Evolutionary conservation across 1,284 basidiomycete species (phyloP).

Genomic region (Meripilus lineatus): DNA sequence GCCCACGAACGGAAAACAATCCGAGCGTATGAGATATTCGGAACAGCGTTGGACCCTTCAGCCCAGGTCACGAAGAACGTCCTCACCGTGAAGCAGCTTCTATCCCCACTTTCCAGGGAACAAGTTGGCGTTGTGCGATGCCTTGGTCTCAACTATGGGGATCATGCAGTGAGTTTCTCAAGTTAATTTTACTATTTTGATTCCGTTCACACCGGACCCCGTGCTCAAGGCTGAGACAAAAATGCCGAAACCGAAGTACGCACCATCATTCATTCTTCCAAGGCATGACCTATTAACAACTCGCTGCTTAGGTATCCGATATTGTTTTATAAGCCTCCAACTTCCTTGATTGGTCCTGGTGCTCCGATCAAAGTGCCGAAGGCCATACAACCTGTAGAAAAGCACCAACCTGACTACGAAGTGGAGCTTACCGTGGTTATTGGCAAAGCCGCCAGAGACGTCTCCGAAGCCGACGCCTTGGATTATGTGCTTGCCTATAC

Average conservation of each 20-base stretch:
- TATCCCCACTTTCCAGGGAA: constrained; percentile 64
- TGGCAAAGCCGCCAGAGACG: constrained; percentile 74
- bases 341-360: constrained; percentile 67
- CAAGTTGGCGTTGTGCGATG: constrained; percentile 70
- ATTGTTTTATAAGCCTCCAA: constrained; percentile 78
- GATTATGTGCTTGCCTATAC: constrained; percentile 83
- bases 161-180: constrained; percentile 63
- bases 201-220: background rate
- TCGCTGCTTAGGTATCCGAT: constrained; percentile 52
- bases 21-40: constrained; percentile 64
- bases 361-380: constrained; percentile 65
- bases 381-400: constrained; percentile 63
- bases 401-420: constrained; percentile 82
- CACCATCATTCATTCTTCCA: background rate
- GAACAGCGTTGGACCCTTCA: constrained; percentile 58
- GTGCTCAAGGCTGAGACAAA: constrained; percentile 55
- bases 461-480: constrained; percentile 69
- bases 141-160: constrained; percentile 76
- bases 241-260: constrained; percentile 57
- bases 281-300: too few relatives aligned
- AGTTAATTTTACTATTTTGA: constrained; percentile 1
- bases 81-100: constrained; percentile 65
- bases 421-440: constrained; percentile 86
- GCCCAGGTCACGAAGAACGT: constrained; percentile 58
- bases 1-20: constrained; percentile 47